A percentile compares a stretch with the other conserved stretches of the same genome.
These are phyloP conservation scores for Inonotus obliquus DNA, from an alignment of 1,284 basidiomycete genomes.

Conservation along the genomic window DNA sequence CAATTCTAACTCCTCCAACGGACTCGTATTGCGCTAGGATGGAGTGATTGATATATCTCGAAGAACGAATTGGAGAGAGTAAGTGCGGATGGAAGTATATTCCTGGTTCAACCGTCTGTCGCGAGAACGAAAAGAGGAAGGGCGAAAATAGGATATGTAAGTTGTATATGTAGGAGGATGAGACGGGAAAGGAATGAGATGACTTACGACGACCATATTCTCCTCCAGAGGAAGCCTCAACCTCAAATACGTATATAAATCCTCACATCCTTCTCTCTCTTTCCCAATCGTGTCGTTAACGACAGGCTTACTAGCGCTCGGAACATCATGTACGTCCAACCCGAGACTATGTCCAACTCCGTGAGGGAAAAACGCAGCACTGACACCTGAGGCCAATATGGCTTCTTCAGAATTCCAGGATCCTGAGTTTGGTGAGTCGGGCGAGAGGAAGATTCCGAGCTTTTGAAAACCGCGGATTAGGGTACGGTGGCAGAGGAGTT, in stretches of 20 bases:
- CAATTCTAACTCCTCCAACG: constrained; percentile 86
- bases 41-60: constrained; percentile 65
- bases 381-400: constrained; percentile 71
- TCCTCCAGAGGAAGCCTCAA: constrained; percentile 65
- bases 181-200: too few relatives aligned
- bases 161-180: too few relatives aligned
- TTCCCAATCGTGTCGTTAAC: constrained; percentile 46
- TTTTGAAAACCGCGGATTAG: constrained; percentile 75
- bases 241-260: constrained; percentile 75
- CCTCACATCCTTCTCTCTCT: constrained; percentile 46
- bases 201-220: constrained; percentile 80
- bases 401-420: constrained; percentile 59
- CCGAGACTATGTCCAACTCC: constrained; percentile 87
- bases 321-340: constrained; percentile 85
- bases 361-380: constrained; percentile 87
- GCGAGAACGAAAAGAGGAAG: too few relatives aligned
- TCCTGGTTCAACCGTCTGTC: constrained; percentile 82
- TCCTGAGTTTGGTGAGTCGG: constrained; percentile 39
- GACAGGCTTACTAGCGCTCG: constrained; percentile 63
- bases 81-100: constrained; percentile 83
- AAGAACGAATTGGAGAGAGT: constrained; percentile 62
- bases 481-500: constrained; percentile 74
- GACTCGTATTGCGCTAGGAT: constrained; percentile 68
- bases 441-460: constrained; percentile 80
- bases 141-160: too few relatives aligned